Conservation (phyloP, 1,284 basidiomycete species). For the Schizophyllum amplum region DNA sequence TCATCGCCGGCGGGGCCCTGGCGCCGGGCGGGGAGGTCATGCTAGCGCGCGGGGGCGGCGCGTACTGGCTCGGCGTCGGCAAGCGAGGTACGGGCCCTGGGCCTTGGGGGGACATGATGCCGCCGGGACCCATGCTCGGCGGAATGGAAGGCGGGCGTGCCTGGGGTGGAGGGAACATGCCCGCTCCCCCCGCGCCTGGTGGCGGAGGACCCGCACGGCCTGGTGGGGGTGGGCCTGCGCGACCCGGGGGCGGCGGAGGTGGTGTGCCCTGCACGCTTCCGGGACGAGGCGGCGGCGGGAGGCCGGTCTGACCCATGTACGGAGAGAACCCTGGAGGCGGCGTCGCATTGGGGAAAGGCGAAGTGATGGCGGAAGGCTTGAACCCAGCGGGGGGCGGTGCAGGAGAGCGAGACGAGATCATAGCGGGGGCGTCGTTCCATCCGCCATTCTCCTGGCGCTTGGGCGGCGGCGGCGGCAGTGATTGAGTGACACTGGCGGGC, state of each 20-base stretch:
- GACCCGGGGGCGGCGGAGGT: conserved; percentile 36
- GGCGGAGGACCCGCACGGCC: not conserved
- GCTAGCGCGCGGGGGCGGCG: conserved; percentile 26
- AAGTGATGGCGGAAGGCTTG: conserved; percentile 70
- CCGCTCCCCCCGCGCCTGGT: conserved; percentile 10
- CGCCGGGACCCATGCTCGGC: conserved; percentile 10
- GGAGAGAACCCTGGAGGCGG: conserved; percentile 37
- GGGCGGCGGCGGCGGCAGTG: conserved; percentile 23
- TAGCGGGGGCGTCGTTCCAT: conserved; percentile 87
- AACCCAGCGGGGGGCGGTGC: conserved; percentile 39
- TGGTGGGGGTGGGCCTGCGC: conserved; percentile 21
- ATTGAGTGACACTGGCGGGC: conserved; percentile 14
- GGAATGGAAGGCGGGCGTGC: conserved; percentile 22
- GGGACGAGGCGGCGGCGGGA: conserved; percentile 58
- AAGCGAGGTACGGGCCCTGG: conserved; percentile 23
- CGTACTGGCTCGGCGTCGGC: conserved; percentile 35
- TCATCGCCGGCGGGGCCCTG: conserved; percentile 21
- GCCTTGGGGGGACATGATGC: conserved; percentile 14
- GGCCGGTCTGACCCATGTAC: conserved; percentile 29
- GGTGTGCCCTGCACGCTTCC: conserved; percentile 46
- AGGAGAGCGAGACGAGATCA: conserved; percentile 36
- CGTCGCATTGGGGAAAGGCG: conserved; percentile 81
- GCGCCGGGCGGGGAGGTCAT: conserved; percentile 15
- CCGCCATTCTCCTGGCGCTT: conserved; percentile 67
- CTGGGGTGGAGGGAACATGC: conserved; percentile 27